These are phyloP conservation scores for Cunninghamia lanceolata DNA, from an alignment of 75 land plant genomes.

Conservation along the genomic window DNA sequence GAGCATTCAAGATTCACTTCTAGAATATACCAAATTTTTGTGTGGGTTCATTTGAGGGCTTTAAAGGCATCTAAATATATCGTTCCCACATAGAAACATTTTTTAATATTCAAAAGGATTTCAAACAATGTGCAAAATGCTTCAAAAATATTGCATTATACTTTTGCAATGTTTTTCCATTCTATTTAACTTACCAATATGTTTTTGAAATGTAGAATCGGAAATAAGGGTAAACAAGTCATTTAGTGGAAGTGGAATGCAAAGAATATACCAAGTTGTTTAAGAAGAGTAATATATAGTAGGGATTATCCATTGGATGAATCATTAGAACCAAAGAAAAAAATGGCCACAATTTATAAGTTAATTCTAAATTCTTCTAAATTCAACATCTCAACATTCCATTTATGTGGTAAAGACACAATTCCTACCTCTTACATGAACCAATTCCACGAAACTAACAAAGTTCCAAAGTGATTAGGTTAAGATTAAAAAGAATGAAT, in stretches of 20 bases:
- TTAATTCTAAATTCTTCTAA: background rate
- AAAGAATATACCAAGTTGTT: background rate
- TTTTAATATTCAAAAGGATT: background rate
- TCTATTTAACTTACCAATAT: background rate
- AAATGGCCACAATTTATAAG: background rate
- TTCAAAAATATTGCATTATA: background rate
- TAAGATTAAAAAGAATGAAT: background rate
- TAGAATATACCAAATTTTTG: background rate
- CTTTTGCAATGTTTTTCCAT: background rate
- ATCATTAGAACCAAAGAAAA: background rate
- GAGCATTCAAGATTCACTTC: background rate
- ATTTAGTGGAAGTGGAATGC: background rate
- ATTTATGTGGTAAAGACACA: background rate
- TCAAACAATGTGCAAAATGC: background rate
- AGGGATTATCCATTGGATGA: background rate
- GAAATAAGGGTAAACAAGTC: background rate
- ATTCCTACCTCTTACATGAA: background rate
- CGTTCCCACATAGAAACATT: background rate
- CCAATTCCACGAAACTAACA: background rate
- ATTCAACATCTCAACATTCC: background rate
- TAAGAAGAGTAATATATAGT: background rate
- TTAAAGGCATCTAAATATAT: background rate
- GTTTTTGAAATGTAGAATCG: background rate
- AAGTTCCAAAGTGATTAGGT: background rate
- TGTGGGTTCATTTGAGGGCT: background rate